phyloP scores from a whole-genome alignment of 2,329 filamentous ascomycete species.

The Calonectria honghensis region DNA sequence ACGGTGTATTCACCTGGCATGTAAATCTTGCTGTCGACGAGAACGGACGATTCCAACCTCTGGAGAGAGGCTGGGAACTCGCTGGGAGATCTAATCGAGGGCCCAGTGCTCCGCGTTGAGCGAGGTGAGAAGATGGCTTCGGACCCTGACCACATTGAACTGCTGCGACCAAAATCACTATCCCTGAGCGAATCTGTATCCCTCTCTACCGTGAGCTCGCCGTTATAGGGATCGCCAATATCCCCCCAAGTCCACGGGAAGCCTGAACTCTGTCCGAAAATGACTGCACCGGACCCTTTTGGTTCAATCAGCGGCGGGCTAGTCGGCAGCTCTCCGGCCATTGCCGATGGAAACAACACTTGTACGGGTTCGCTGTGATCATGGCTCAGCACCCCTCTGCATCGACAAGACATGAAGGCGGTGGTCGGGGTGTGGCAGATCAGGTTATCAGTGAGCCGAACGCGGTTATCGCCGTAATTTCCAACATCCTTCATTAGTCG shows the following conservation, averaged over 20 bases:
- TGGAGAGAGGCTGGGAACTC: not conserved
- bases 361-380: conserved; percentile 19
- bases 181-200: not conserved
- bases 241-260: conserved; percentile 13
- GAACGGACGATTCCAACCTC: not conserved
- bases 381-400: not conserved
- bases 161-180: not conserved
- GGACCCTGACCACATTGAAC: not conserved
- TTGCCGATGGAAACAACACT: not conserved
- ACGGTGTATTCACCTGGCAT: conserved; percentile 28
- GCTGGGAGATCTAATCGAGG: not conserved
- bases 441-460: not conserved
- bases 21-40: not conserved
- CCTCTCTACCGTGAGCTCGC: not conserved
- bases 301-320: not conserved
- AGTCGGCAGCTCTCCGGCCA: not conserved
- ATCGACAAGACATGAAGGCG: not conserved
- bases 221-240: not conserved
- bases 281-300: not conserved
- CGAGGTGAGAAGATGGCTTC: not conserved
- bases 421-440: conserved; percentile 20
- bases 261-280: conserved; percentile 1
- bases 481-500: not conserved
- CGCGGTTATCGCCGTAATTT: not conserved
- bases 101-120: not conserved